phyloP scores from a whole-genome alignment of 1,284 basidiomycete species.

The Macrocybe sp. region DNA sequence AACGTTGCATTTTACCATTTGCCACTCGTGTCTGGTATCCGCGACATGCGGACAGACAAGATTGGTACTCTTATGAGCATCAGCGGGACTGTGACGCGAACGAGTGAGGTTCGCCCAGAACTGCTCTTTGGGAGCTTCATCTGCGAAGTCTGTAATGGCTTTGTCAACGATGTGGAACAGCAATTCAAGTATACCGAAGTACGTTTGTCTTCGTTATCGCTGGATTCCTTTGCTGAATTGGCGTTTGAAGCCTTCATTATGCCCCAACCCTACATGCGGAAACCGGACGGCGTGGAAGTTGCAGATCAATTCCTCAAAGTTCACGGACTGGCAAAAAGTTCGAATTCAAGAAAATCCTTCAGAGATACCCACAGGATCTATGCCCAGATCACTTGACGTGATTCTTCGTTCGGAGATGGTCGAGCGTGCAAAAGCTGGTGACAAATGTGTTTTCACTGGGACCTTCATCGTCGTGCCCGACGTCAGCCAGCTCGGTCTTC shows the following conservation, averaged over 20 bases:
- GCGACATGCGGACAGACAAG: slow-evolving; percentile 90
- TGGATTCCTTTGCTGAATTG: not conserved
- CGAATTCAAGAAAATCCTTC: slow-evolving; percentile 99
- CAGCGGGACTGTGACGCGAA: slow-evolving; percentile 95
- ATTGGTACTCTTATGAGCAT: slow-evolving; percentile 94
- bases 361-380: slow-evolving; percentile 97
- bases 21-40: slow-evolving; percentile 91
- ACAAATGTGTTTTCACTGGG: slow-evolving; percentile 98
- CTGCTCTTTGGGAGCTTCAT: slow-evolving; percentile 91
- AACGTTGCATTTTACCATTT: slow-evolving; percentile 94
- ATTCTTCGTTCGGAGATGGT: slow-evolving; percentile 95
- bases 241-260: slow-evolving; percentile 73
- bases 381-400: slow-evolving; percentile 96
- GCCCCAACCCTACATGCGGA: slow-evolving; percentile 90
- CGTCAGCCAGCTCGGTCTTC: slow-evolving; percentile 92
- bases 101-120: slow-evolving; percentile 96
- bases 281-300: slow-evolving; percentile 92
- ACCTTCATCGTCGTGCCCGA: slow-evolving; percentile 99
- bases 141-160: slow-evolving; percentile 84
- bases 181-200: slow-evolving; percentile 99
- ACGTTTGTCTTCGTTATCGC: slow-evolving; percentile 33
- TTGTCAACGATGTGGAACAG: slow-evolving; percentile 95
- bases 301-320: slow-evolving; percentile 94
- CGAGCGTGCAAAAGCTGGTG: slow-evolving; percentile 96
- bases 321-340: slow-evolving; percentile 99